Percentiles rank a stretch among this genome's conserved stretches.
Evolutionary conservation across 768 basidiomycete genomes (phyloP).

Genomic region (Rhodotorula babjevae): DNA sequence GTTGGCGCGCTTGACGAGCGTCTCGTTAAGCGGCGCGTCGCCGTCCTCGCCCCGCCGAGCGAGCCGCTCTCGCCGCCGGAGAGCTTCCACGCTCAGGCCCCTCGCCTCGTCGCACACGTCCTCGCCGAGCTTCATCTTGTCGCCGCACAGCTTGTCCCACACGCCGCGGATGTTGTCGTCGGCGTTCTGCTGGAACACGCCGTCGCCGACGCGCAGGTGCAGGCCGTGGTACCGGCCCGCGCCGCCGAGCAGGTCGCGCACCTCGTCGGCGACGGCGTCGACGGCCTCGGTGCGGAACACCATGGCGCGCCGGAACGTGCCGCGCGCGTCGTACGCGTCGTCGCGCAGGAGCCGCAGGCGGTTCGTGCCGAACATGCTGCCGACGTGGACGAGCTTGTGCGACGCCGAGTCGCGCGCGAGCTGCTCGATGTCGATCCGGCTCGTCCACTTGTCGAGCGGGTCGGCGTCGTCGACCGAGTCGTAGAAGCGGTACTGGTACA

Average conservation of each 20-base stretch:
- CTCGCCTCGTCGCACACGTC: slow-evolving; percentile 46
- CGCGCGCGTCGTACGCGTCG: slow-evolving; percentile 52
- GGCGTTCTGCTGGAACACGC: slow-evolving; percentile 55
- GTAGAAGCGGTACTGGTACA: slow-evolving; percentile 64
- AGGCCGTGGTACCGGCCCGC: slow-evolving; percentile 55
- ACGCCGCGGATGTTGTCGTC: slow-evolving; percentile 51
- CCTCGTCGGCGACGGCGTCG: slow-evolving; percentile 50
- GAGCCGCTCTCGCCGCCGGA: slow-evolving; percentile 16
- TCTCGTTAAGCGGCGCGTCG: no score
- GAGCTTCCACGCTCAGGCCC: slow-evolving; percentile 37
- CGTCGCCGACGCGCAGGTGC: slow-evolving; percentile 68
- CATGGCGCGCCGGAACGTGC: slow-evolving; percentile 58
- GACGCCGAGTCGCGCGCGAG: slow-evolving; percentile 48
- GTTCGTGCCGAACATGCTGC: slow-evolving; percentile 71
- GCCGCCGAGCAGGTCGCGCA: slow-evolving; percentile 52
- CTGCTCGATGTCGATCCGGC: slow-evolving; percentile 46
- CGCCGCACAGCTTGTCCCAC: slow-evolving; percentile 60
- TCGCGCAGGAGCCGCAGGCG: slow-evolving; percentile 56
- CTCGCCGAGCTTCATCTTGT: slow-evolving; percentile 51
- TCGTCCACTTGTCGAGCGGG: slow-evolving; percentile 42
- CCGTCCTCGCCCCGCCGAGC: not conserved
- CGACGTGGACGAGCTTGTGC: slow-evolving; percentile 62
- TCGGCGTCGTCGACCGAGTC: slow-evolving; percentile 49
- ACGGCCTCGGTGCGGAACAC: slow-evolving; percentile 56
- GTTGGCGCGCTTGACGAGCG: slow-evolving; percentile 33